These are phyloP conservation scores for Hypoxylon sp. DNA, from an alignment of 2,329 filamentous ascomycete species.

Conservation along the genomic window DNA sequence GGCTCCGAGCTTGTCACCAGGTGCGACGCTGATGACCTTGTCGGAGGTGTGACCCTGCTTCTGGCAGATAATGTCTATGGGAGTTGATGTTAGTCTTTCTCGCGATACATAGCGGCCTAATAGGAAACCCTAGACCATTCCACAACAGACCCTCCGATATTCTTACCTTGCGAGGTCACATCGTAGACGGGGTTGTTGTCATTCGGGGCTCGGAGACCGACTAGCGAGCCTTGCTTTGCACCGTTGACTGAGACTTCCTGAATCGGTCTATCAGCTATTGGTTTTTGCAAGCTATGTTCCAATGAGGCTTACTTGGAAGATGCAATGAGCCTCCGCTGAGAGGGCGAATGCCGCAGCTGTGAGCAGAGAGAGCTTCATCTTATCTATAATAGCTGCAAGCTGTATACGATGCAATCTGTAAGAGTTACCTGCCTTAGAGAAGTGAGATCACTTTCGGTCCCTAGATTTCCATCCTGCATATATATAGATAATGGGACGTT, in stretches of 20 bases:
- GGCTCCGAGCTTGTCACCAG: conserved; percentile 66
- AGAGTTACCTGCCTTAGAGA: conserved; percentile 18
- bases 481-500: conserved; percentile 35
- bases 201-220: conserved; percentile 63
- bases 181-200: conserved; percentile 69
- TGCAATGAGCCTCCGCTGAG: conserved; percentile 59
- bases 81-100: conserved; percentile 4
- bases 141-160: neutral
- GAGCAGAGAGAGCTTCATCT: conserved; percentile 58
- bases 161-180: conserved; percentile 58
- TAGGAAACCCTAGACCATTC: neutral
- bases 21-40: conserved; percentile 63
- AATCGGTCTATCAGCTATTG: conserved; percentile 31
- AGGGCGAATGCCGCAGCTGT: conserved; percentile 55
- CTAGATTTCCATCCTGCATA: conserved; percentile 30
- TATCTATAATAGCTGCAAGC: conserved; percentile 31
- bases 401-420: conserved; percentile 19
- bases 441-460: conserved; percentile 8
- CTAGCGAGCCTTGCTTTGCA: conserved; percentile 60
- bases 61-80: conserved; percentile 65
- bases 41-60: conserved; percentile 58
- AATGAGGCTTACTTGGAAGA: conserved; percentile 58
- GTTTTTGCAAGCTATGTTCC: neutral
- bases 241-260: conserved; percentile 64
- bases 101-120: neutral